A percentile compares a stretch with the other conserved stretches of the same genome.
Evolutionary conservation across 2,329 filamentous ascomycete species (phyloP).

Genomic region (Myriosclerotinia scirpicola): DNA sequence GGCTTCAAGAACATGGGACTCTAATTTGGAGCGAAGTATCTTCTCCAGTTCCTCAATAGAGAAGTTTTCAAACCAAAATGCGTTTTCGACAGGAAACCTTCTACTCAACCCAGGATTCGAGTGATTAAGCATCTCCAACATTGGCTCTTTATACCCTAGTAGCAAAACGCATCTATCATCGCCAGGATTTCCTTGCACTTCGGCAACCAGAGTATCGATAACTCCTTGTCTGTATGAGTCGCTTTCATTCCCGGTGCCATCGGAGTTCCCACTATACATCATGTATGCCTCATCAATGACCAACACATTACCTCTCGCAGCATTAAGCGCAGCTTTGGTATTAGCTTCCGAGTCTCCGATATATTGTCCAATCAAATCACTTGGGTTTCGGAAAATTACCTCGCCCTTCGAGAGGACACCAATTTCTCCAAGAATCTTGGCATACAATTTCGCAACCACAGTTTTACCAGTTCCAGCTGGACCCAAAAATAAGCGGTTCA

Average conservation of each 20-base stretch:
- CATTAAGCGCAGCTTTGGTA: constrained; percentile 68
- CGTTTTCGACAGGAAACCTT: constrained; percentile 61
- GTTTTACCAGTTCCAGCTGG: constrained; percentile 77
- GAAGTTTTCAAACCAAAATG: constrained; percentile 70
- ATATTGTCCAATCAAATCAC: constrained; percentile 51
- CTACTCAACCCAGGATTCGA: constrained; percentile 67
- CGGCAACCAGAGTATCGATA: constrained; percentile 70
- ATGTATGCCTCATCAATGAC: constrained; percentile 62
- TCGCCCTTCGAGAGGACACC: constrained; percentile 55
- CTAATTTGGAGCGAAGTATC: constrained; percentile 53
- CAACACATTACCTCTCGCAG: constrained; percentile 53
- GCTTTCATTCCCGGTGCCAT: constrained; percentile 45
- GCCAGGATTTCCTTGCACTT: constrained; percentile 66
- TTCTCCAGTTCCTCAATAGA: constrained; percentile 53
- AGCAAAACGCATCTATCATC: constrained; percentile 72
- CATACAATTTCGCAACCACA: constrained; percentile 70
- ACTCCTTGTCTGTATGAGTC: constrained; percentile 62
- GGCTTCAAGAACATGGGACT: constrained; percentile 46
- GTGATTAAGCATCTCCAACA: constrained; percentile 52
- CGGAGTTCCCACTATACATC: constrained; percentile 41
- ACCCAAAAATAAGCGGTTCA: constrained; percentile 70
- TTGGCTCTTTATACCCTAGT: constrained; percentile 64
- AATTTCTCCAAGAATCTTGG: constrained; percentile 61
- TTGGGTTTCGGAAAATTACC: constrained; percentile 42
- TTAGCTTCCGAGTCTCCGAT: constrained; percentile 62